Conservation (phyloP, 1,284 basidiomycete species). For the Mycosarcoma maydis region DNA sequence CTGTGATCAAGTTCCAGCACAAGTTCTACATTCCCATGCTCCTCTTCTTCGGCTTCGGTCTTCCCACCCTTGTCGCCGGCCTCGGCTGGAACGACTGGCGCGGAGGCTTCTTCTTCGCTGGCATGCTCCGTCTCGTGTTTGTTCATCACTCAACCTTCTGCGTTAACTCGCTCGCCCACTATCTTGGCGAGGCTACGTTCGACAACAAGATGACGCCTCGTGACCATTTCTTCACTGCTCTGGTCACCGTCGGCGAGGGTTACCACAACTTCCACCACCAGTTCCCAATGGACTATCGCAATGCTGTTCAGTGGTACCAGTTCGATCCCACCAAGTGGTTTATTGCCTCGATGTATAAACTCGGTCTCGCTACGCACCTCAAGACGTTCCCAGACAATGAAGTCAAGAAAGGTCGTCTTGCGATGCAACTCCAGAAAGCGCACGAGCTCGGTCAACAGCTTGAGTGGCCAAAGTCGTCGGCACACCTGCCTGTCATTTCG, state of each 20-base stretch:
- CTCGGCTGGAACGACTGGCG: conserved; percentile 66
- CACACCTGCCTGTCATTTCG: conserved; percentile 64
- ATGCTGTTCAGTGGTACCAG: conserved; percentile 65
- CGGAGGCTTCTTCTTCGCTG: conserved; percentile 66
- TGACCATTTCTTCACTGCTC: conserved; percentile 64
- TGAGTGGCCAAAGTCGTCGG: conserved; percentile 57
- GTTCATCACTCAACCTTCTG: conserved; percentile 67
- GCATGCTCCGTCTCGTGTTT: conserved; percentile 61
- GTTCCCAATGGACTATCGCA: conserved; percentile 67
- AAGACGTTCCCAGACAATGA: conserved; percentile 67
- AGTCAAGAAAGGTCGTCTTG: conserved; percentile 63
- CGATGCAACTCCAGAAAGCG: conserved; percentile 62
- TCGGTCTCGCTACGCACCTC: conserved; percentile 64
- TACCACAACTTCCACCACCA: conserved; percentile 68
- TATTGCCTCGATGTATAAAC: conserved; percentile 52
- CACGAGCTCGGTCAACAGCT: conserved; percentile 52
- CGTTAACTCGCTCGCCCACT: conserved; percentile 66
- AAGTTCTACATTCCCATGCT: conserved; percentile 65
- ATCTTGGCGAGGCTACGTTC: conserved; percentile 65
- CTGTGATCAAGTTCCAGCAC: conserved; percentile 66
- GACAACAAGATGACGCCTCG: conserved; percentile 66
- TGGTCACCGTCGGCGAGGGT: conserved; percentile 65
- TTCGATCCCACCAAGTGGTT: conserved; percentile 67
- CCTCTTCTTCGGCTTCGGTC: conserved; percentile 61
- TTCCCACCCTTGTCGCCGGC: conserved; percentile 65